Base-by-base conservation (phyloP, 75 land plant genomes). In the Pinus taeda region DNA sequence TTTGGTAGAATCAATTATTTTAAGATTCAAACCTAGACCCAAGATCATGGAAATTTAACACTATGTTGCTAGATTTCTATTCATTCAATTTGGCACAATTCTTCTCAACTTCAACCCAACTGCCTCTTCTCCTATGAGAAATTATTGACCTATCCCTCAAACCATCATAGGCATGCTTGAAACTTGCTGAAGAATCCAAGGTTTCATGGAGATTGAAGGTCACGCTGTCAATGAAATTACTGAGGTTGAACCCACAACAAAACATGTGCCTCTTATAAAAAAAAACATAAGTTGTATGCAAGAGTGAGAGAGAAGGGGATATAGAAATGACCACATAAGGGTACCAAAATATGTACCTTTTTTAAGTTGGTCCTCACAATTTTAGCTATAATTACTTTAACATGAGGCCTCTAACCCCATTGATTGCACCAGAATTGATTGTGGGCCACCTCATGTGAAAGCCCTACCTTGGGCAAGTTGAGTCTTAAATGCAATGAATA, bases 341-440 rank as follows among this genome's bases (percentile, higher is more conserved):
- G 91, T 15, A 89, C 39, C 15, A 89, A 80, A 3, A 84, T 58
- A 3, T 95, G 93, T 22, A 84, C 84, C 49, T 81, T 80, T 60
- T 82, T 81, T 12, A 95, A 82, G 15, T 87, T 84, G 62, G 62
- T 63, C 59, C 95, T 81, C 3, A 93, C 95, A 57, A 84, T 55
- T 64, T 79, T 62, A 8, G 91, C 57, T 2, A 92, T 93, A 57
- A 59, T 77, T 14, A 86, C 92, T 2, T 82, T 84, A 71, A 91
- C 93, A 33, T 77, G 24, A 0, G 98, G 93, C 55, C 84, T 73
- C 30, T 85, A 80, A 0, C 97, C 97, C 97, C 94, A 94, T 15
- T 86, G 81, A 64, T 88, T 88, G 78, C 87, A 85, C 97, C 94
- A 94, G 60, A 94, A 64, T 5, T 76, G 61, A 30, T 87, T 84